phyloP scores from a whole-genome alignment of 225 moss, liverwort and hornwort genomes.

The Takakia lepidozioides region DNA sequence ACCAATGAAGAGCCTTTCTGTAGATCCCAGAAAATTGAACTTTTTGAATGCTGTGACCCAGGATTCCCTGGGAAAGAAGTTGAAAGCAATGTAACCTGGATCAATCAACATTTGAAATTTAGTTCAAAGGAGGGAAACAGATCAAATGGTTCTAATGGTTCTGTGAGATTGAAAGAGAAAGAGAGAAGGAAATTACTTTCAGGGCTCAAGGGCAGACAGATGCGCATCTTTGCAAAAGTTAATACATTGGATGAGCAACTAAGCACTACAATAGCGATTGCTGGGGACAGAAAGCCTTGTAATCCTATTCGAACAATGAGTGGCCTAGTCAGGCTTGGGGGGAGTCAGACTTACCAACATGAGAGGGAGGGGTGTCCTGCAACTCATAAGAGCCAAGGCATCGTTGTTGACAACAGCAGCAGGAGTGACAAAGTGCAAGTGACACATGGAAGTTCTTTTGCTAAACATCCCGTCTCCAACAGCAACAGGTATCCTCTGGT shows the following conservation, averaged over 20 bases:
- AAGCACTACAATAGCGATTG: conserved; percentile 1
- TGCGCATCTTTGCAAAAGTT: conserved; percentile 40
- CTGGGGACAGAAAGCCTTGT: too few relatives aligned
- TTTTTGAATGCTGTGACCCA: conserved; percentile 6
- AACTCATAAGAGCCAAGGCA: too few relatives aligned
- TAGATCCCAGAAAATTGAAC: conserved; percentile 7
- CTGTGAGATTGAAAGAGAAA: too few relatives aligned
- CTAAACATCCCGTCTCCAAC: too few relatives aligned
- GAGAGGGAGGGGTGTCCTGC: too few relatives aligned
- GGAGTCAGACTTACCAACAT: too few relatives aligned
- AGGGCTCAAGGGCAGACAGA: conserved; percentile 59
- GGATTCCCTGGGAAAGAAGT: conserved; percentile 3
- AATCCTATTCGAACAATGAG: too few relatives aligned
- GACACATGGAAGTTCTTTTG: too few relatives aligned
- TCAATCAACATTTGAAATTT: not conserved
- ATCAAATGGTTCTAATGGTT: conserved; percentile 7
- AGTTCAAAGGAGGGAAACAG: conserved; percentile 2
- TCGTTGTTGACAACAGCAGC: too few relatives aligned
- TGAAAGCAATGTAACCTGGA: not conserved
- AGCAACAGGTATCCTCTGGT: too few relatives aligned
- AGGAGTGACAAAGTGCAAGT: too few relatives aligned
- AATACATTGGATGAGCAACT: conserved; percentile 17
- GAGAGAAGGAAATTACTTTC: conserved; percentile 42
- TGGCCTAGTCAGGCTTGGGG: too few relatives aligned
- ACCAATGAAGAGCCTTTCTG: not conserved